Percentiles rank a stretch among this genome's conserved stretches.
Evolutionary conservation across 208 protist genomes (phyloP).

Genomic region (Crithidia sp.): DNA sequence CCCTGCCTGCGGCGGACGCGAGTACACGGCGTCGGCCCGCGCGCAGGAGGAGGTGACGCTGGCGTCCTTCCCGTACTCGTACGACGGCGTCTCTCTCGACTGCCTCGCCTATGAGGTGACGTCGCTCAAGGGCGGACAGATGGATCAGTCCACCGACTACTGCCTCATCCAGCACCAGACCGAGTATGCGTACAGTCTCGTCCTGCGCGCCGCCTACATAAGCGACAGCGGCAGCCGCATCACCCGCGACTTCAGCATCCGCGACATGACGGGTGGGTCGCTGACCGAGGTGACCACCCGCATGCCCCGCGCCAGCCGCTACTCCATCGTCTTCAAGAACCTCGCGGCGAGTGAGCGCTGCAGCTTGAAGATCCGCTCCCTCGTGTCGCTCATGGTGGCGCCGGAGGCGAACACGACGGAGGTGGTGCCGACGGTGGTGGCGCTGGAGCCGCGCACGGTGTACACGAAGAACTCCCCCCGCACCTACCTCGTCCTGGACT

Average conservation of each 20-base stretch:
- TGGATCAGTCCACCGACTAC: conserved; percentile 34
- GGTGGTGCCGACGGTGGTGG: conserved; percentile 51
- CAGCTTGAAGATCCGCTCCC: conserved; percentile 46
- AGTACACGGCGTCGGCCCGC: conserved; percentile 23
- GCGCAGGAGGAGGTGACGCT: conserved; percentile 32
- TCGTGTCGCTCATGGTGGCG: conserved; percentile 27
- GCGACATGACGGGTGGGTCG: conserved; percentile 65
- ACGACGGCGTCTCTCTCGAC: conserved; percentile 31
- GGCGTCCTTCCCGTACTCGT: conserved; percentile 6
- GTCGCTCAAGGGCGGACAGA: conserved; percentile 38
- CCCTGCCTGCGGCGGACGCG: conserved; percentile 49
- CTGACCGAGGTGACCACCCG: conserved; percentile 44
- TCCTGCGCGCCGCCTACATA: conserved; percentile 44
- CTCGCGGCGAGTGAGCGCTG: conserved; percentile 41
- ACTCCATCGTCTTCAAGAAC: conserved; percentile 74
- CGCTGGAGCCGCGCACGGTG: conserved; percentile 56
- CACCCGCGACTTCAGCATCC: conserved; percentile 54
- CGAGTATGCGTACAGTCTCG: conserved; percentile 59
- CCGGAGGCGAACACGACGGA: no score
- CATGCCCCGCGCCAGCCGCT: conserved; percentile 29
- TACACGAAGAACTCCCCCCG: conserved; percentile 34
- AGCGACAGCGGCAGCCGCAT: conserved; percentile 21
- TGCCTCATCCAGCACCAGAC: conserved; percentile 69
- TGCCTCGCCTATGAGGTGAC: conserved; percentile 77
- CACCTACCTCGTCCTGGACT: conserved; percentile 55